These are phyloP conservation scores for Voacanga thouarsii DNA, from an alignment of 257 asterid genomes.

Conservation along the genomic window DNA sequence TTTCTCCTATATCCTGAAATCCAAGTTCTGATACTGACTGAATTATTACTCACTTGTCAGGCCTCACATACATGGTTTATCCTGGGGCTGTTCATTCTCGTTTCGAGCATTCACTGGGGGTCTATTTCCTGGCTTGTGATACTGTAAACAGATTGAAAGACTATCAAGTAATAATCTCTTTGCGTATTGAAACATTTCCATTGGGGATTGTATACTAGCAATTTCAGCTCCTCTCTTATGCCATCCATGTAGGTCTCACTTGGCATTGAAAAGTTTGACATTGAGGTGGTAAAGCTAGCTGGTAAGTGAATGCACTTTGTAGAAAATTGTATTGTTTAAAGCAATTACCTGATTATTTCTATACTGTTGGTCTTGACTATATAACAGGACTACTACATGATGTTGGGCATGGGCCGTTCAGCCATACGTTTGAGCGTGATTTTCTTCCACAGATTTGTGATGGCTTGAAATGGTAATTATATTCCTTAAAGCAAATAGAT, in stretches of 20 bases:
- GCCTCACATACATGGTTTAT: constrained; percentile 69
- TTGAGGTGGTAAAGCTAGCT: constrained; percentile 75
- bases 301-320: constrained; percentile 37
- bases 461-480: constrained; percentile 56
- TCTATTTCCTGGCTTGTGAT: constrained; percentile 82
- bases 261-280: constrained; percentile 60
- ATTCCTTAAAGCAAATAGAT: background rate
- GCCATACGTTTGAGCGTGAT: constrained; percentile 85
- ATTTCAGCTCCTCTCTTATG: constrained; percentile 22
- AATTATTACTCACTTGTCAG: constrained; percentile 31
- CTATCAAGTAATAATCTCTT: constrained; percentile 55
- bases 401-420: constrained; percentile 95
- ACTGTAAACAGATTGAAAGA: constrained; percentile 60
- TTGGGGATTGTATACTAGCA: constrained; percentile 22
- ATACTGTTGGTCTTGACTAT: background rate
- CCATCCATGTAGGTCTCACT: constrained; percentile 64
- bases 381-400: constrained; percentile 81
- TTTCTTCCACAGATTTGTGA: constrained; percentile 60
- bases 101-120: constrained; percentile 94
- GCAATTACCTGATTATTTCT: constrained; percentile 5
- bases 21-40: constrained; percentile 18
- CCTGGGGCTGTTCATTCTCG: constrained; percentile 98
- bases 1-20: constrained; percentile 1
- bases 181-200: constrained; percentile 12
- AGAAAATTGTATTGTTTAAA: constrained; percentile 14